Conservation (phyloP, 2,329 filamentous ascomycete genomes). For the Beauveria sp. region DNA sequence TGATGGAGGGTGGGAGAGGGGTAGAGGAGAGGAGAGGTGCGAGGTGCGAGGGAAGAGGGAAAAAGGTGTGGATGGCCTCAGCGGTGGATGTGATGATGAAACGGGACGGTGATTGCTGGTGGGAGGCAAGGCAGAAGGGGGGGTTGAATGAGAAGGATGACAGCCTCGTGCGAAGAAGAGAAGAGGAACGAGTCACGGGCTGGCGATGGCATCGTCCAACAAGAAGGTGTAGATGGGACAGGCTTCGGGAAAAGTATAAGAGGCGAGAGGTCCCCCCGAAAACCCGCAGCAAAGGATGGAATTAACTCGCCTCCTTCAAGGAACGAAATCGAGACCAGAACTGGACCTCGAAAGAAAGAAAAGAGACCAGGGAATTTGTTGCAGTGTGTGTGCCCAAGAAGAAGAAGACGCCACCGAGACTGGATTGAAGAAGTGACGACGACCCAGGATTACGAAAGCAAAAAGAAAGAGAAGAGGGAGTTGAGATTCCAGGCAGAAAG, state of each 20-base stretch:
- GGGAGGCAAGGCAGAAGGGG: neutral
- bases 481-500: constrained; percentile 1
- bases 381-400: neutral
- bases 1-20: constrained; percentile 13
- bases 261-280: constrained; percentile 18
- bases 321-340: constrained; percentile 1
- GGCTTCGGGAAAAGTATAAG: constrained; percentile 25
- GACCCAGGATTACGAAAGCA: constrained; percentile 8
- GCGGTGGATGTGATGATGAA: neutral
- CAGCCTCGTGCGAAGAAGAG: neutral
- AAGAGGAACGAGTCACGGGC: constrained; percentile 3
- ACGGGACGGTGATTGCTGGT: neutral
- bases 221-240: neutral
- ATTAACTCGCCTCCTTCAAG: constrained; percentile 11
- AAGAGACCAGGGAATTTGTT: neutral
- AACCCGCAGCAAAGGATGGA: constrained; percentile 6
- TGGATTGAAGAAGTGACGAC: neutral
- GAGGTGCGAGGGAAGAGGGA: neutral
- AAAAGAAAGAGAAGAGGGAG: neutral
- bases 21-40: neutral
- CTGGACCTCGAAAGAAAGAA: neutral
- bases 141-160: neutral
- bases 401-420: neutral
- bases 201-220: constrained; percentile 3
- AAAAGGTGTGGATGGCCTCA: neutral